Conservation (phyloP, 495 filamentous ascomycete species). For the Penicillium cosmopolitanum region DNA sequence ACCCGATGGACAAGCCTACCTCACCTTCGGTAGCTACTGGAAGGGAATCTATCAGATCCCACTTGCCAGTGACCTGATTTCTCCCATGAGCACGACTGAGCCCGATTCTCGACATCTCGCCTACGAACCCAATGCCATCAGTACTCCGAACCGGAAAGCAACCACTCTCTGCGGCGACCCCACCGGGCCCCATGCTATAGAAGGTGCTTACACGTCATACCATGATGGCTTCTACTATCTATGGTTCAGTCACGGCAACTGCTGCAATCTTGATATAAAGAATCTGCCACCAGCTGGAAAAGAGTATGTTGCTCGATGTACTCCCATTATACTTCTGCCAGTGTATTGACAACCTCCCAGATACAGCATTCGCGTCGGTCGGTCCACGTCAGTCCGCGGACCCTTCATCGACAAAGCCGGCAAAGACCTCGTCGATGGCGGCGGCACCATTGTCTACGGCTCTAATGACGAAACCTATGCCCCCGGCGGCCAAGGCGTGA, state of each 20-base stretch:
- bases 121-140: constrained; percentile 32
- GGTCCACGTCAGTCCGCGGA: constrained; percentile 35
- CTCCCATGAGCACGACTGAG: constrained; percentile 26
- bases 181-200: constrained; percentile 41
- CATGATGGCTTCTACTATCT: constrained; percentile 67
- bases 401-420: constrained; percentile 47
- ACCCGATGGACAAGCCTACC: constrained; percentile 48
- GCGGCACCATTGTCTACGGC: constrained; percentile 49
- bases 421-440: constrained; percentile 42
- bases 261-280: constrained; percentile 60
- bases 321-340: not conserved
- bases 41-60: constrained; percentile 67
- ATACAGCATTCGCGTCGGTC: constrained; percentile 51
- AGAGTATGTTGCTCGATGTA: constrained; percentile 55
- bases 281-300: constrained; percentile 55
- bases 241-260: constrained; percentile 70
- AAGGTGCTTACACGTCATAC: constrained; percentile 60
- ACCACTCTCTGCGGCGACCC: constrained; percentile 40
- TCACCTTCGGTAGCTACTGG: constrained; percentile 78
- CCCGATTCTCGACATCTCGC: constrained; percentile 39
- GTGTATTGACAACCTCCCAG: constrained; percentile 24
- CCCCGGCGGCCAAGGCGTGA: constrained; percentile 49
- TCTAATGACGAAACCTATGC: constrained; percentile 52
- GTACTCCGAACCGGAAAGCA: constrained; percentile 27
- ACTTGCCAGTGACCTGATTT: constrained; percentile 49